Percentiles rank a stretch among this genome's conserved stretches.
These are phyloP conservation scores for Raddia guianensis DNA, from an alignment of 176 grass and related monocot species.

Conservation along the genomic window DNA sequence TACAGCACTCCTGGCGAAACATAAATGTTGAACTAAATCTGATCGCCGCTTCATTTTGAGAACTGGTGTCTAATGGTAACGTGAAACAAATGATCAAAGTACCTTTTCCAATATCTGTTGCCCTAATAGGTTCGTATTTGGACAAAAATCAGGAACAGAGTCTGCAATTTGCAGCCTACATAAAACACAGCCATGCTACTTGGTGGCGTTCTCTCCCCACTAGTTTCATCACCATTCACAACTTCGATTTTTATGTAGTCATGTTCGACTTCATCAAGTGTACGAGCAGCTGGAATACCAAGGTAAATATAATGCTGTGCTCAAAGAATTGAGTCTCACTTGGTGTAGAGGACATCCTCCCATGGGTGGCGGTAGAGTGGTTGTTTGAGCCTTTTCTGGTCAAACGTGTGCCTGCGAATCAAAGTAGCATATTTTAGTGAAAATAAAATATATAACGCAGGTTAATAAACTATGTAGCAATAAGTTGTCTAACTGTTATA, in stretches of 20 bases:
- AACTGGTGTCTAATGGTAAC: background rate
- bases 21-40: background rate
- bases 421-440: conserved; percentile 10
- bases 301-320: conserved; percentile 6
- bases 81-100: conserved; percentile 17
- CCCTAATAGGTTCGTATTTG: conserved; percentile 20
- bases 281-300: conserved; percentile 29
- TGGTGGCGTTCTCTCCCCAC: conserved; percentile 21
- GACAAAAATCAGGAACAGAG: conserved; percentile 27
- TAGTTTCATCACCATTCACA: conserved; percentile 35
- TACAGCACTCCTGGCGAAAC: background rate
- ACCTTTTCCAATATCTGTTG: conserved; percentile 33
- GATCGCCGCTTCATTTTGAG: background rate
- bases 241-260: conserved; percentile 22
- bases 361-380: conserved; percentile 96
- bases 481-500: background rate
- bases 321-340: conserved; percentile 61
- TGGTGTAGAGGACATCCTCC: conserved; percentile 99
- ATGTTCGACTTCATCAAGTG: conserved; percentile 41
- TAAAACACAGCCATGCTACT: conserved; percentile 37
- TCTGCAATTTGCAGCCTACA: conserved; percentile 36
- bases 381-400: conserved; percentile 98
- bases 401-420: conserved; percentile 81
- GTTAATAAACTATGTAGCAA: background rate
- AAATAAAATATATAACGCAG: background rate